Evolutionary conservation across 1,284 basidiomycete species (phyloP).

Genomic region (Inonotus obliquus): DNA sequence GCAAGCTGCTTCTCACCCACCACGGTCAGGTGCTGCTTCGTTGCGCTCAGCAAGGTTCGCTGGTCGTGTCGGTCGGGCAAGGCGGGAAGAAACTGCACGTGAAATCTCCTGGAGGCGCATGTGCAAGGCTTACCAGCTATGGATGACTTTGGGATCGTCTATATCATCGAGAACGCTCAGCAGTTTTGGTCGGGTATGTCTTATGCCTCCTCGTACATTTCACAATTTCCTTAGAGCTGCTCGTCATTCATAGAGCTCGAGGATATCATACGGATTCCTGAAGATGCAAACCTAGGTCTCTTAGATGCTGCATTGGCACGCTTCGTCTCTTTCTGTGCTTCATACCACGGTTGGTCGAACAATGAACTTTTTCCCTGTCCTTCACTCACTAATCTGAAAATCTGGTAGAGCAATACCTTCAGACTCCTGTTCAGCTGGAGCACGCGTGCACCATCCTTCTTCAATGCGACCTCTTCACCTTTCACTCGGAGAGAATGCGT

Average conservation of each 20-base stretch:
- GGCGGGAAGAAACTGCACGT: neutral
- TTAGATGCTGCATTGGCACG: conserved; percentile 76
- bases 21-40: conserved; percentile 17
- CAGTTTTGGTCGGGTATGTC: conserved; percentile 83
- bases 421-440: conserved; percentile 74
- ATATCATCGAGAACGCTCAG: conserved; percentile 72
- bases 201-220: neutral
- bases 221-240: conserved; percentile 5
- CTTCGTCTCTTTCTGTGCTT: conserved; percentile 73
- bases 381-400: conserved; percentile 18
- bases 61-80: neutral
- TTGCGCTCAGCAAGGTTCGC: neutral
- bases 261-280: conserved; percentile 67
- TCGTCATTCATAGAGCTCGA: conserved; percentile 64
- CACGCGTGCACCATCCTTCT: conserved; percentile 74
- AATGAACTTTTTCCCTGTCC: conserved; percentile 1
- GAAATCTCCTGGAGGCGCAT: neutral
- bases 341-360: conserved; percentile 72
- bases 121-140: conserved; percentile 1
- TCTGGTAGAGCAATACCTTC: conserved; percentile 70
- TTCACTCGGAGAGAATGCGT: conserved; percentile 87
- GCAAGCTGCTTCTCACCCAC: conserved; percentile 13
- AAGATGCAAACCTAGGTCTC: conserved; percentile 61
- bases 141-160: conserved; percentile 59
- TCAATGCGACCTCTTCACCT: conserved; percentile 79